These are phyloP conservation scores for Hanseniaspora mollemarum DNA, from an alignment of 805 yeast species.

Conservation along the genomic window DNA sequence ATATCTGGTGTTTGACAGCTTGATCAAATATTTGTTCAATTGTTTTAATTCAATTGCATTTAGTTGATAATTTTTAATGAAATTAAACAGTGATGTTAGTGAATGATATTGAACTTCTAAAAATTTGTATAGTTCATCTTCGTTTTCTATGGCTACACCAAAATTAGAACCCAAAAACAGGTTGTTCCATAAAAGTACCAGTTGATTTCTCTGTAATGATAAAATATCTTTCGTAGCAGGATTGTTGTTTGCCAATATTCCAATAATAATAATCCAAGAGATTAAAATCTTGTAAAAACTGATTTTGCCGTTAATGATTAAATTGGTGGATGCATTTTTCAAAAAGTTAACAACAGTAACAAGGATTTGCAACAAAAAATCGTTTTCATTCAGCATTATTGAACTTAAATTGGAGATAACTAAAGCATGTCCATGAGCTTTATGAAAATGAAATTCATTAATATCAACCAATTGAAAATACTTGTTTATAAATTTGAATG, in stretches of 20 bases:
- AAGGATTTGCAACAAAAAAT: conserved; percentile 36
- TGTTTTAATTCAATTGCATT: conserved; percentile 36
- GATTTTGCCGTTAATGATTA: conserved; percentile 21
- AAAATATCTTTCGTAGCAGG: conserved; percentile 34
- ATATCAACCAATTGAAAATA: conserved; percentile 28
- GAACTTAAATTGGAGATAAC: conserved; percentile 31
- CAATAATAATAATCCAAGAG: conserved; percentile 54
- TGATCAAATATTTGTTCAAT: conserved; percentile 41
- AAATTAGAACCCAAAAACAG: conserved; percentile 40
- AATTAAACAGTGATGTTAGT: conserved; percentile 45
- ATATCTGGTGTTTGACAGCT: conserved; percentile 29
- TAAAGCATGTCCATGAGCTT: conserved; percentile 33
- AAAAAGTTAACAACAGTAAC: conserved; percentile 36
- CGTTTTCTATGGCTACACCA: conserved; percentile 28
- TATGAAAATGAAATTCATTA: conserved; percentile 25
- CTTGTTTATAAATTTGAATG: conserved; percentile 29
- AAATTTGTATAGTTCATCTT: conserved; percentile 32
- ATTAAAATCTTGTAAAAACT: conserved; percentile 33
- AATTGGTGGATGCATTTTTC: conserved; percentile 31
- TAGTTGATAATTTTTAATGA: conserved; percentile 33
- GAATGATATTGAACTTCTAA: conserved; percentile 48
- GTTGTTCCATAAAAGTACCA: conserved; percentile 53
- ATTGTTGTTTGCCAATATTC: conserved; percentile 50
- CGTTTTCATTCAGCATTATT: conserved; percentile 31
- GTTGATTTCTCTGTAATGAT: conserved; percentile 45